Conservation (phyloP, 192 early-diverging fungal species). For the Backusella liffmaniae region DNA sequence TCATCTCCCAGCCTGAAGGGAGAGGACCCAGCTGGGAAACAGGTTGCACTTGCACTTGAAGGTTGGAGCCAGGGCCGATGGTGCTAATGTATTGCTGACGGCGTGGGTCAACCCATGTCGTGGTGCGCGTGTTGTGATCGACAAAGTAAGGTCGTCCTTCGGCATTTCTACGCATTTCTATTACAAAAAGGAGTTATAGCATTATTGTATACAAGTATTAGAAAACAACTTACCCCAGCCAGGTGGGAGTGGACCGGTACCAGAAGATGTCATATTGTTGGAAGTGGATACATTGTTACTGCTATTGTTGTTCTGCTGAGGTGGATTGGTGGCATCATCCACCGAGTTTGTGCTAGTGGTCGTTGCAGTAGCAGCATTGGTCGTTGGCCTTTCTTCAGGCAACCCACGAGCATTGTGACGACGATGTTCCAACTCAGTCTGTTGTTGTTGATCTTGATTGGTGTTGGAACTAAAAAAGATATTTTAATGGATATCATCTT, state of each 20-base stretch:
- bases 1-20: constrained; percentile 99
- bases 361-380: constrained; percentile 19
- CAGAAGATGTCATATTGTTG: constrained; percentile 46
- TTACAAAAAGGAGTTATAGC: not conserved
- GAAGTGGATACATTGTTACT: not conserved
- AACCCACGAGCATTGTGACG: constrained; percentile 80
- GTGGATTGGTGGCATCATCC: not conserved
- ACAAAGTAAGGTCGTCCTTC: constrained; percentile 81
- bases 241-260: constrained; percentile 73
- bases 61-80: constrained; percentile 51
- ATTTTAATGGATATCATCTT: not conserved
- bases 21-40: constrained; percentile 80
- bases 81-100: constrained; percentile 60
- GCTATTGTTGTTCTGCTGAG: not conserved
- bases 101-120: constrained; percentile 91
- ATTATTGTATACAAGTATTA: not conserved
- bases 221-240: constrained; percentile 56
- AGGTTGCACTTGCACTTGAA: constrained; percentile 70
- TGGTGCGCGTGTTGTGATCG: constrained; percentile 86
- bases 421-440: constrained; percentile 69
- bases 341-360: constrained; percentile 14
- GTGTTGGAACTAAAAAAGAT: constrained; percentile 28
- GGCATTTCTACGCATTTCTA: constrained; percentile 28
- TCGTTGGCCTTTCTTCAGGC: constrained; percentile 56
- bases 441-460: constrained; percentile 46